Evolutionary conservation across 2,329 filamentous ascomycete genomes (phyloP).

Genomic region (Aspergillus pseudotamarii): DNA sequence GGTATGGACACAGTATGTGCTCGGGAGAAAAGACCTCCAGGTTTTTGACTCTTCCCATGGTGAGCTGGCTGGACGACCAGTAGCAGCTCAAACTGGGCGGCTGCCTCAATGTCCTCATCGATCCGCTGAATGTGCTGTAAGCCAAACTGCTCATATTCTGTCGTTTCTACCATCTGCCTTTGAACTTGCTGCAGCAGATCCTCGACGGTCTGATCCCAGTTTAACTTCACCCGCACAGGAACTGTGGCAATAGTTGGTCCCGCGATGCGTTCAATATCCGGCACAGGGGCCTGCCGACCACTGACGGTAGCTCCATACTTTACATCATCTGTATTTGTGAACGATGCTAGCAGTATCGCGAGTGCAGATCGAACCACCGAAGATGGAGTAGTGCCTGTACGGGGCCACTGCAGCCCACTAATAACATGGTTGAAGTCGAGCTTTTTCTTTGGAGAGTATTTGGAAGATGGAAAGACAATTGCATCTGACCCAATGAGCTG

Average conservation of each 20-base stretch:
- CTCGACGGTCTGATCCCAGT: neutral
- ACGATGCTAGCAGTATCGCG: constrained; percentile 37
- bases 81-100: constrained; percentile 4
- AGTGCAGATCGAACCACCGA: constrained; percentile 41
- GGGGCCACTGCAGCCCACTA: neutral
- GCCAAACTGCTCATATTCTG: constrained; percentile 6
- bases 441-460: neutral
- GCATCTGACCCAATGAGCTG: neutral
- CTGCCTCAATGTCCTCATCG: neutral
- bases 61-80: constrained; percentile 7
- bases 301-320: constrained; percentile 44
- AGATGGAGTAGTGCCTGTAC: constrained; percentile 19
- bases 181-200: neutral
- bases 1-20: neutral
- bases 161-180: neutral
- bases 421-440: neutral
- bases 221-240: constrained; percentile 1
- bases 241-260: constrained; percentile 43
- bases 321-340: constrained; percentile 39
- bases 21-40: neutral
- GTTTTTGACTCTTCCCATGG: neutral
- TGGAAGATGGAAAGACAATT: neutral
- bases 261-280: constrained; percentile 39
- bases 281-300: constrained; percentile 40
- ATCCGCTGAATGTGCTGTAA: constrained; percentile 6